phyloP scores from a whole-genome alignment of 805 yeast species.

The Candida patagonica region DNA sequence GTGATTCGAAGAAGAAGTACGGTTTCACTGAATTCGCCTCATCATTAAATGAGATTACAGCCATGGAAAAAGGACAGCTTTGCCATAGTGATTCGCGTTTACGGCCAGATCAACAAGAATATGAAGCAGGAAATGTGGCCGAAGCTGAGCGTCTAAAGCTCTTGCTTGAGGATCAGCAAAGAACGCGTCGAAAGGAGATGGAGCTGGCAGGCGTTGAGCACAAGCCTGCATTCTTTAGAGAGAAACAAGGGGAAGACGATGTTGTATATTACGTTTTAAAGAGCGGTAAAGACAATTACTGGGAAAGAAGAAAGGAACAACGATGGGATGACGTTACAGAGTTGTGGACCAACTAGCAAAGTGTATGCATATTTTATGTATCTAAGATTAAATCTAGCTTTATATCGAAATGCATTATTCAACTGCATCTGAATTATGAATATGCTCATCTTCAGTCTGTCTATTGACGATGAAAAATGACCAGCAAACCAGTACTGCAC shows the following conservation, averaged over 20 bases:
- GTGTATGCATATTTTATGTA: background rate
- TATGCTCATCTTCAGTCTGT: conserved; percentile 57
- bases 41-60: conserved; percentile 68
- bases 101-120: conserved; percentile 74
- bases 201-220: conserved; percentile 39
- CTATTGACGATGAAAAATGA: conserved; percentile 80
- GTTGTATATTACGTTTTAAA: conserved; percentile 45
- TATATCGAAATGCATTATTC: background rate
- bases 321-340: conserved; percentile 18
- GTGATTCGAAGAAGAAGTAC: conserved; percentile 52
- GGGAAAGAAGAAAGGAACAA: conserved; percentile 61
- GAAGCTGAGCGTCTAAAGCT: conserved; percentile 65
- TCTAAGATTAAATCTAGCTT: too few species aligned
- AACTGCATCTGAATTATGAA: too few species aligned
- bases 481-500: conserved; percentile 69
- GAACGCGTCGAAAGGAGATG: conserved; percentile 57
- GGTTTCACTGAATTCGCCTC: conserved; percentile 85
- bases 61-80: conserved; percentile 49
- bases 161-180: conserved; percentile 67
- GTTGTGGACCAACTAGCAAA: conserved; percentile 6
- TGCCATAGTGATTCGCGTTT: conserved; percentile 86
- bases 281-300: conserved; percentile 51
- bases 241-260: conserved; percentile 30
- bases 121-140: conserved; percentile 61
- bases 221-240: conserved; percentile 55